These are phyloP conservation scores for Begonia peltatifolia DNA, from an alignment of 306 rosid genomes.

Conservation along the genomic window DNA sequence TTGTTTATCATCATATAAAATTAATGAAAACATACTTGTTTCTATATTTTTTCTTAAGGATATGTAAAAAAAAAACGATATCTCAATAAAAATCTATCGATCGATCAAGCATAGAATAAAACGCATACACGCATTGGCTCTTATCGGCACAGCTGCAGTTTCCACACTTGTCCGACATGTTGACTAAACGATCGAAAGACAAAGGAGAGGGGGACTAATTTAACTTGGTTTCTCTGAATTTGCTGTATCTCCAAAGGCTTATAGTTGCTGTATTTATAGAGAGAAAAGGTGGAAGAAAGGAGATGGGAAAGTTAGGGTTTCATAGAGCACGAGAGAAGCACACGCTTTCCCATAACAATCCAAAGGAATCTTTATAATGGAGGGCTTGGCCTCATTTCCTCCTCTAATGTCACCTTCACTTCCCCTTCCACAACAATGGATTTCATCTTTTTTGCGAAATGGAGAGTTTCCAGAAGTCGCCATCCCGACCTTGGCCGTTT, in stretches of 20 bases:
- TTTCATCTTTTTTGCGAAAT: background rate
- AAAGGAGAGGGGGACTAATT: conserved; percentile 2
- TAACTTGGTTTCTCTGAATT: background rate
- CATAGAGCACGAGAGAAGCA: conserved; percentile 21
- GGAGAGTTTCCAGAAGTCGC: no score
- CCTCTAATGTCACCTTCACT: conserved; percentile 51
- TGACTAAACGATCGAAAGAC: conserved; percentile 12
- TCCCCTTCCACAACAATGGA: conserved; percentile 9
- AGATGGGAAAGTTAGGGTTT: conserved; percentile 7
- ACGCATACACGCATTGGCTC: conserved; percentile 45
- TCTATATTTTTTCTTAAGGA: background rate
- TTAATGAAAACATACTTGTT: background rate
- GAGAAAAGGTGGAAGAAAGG: conserved; percentile 5
- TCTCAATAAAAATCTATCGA: background rate
- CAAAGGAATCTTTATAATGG: conserved; percentile 43
- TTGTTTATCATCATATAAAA: background rate
- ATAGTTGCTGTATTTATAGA: conserved; percentile 37
- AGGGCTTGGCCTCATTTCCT: conserved; percentile 21
- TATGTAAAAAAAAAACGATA: background rate
- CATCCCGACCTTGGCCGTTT: no score
- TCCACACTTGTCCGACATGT: conserved; percentile 43
- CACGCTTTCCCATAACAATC: conserved; percentile 23
- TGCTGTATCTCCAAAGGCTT: conserved; percentile 21
- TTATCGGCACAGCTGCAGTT: conserved; percentile 59
- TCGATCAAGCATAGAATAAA: background rate